Percentiles rank a stretch among this genome's conserved stretches.
Conservation (phyloP, 1,284 basidiomycete genomes). For the Naganishia liquefaciens region DNA sequence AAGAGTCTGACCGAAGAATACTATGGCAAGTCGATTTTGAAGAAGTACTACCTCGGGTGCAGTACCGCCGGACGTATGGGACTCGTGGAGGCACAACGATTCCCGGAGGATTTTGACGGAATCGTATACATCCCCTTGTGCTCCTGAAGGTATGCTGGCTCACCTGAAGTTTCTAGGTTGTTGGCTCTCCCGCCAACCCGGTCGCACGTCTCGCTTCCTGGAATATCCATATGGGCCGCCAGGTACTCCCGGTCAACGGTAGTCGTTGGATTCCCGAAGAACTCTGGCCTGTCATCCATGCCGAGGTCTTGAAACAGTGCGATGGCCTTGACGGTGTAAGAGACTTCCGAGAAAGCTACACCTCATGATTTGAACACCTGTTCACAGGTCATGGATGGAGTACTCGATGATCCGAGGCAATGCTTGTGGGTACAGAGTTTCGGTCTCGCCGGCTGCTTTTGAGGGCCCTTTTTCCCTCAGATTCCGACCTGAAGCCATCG, state of each 20-base stretch:
- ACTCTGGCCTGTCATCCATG: conserved; percentile 16
- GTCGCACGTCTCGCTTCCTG: conserved; percentile 13
- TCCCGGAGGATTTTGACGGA: conserved; percentile 21
- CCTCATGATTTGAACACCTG: conserved; percentile 31
- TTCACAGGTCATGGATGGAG: conserved; percentile 49
- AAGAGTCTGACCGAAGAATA: conserved; percentile 17
- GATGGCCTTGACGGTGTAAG: conserved; percentile 28
- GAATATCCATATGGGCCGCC: conserved; percentile 12
- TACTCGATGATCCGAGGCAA: conserved; percentile 49
- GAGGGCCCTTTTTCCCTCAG: too few relatives aligned
- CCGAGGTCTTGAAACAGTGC: conserved; percentile 27
- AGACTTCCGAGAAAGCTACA: neutral
- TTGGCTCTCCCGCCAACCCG: conserved; percentile 23
- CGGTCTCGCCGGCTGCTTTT: neutral
- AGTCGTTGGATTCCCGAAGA: conserved; percentile 16
- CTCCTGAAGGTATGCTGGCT: neutral
- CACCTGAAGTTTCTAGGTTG: neutral
- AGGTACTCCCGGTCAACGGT: conserved; percentile 24
- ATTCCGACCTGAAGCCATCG: conserved; percentile 20
- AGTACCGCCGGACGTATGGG: conserved; percentile 24
- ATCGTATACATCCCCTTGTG: neutral
- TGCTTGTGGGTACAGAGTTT: conserved; percentile 37
- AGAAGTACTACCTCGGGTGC: conserved; percentile 21
- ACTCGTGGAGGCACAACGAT: conserved; percentile 5
- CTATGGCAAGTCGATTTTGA: conserved; percentile 10